phyloP scores from a whole-genome alignment of 768 basidiomycete species.

The Rhodosporidiobolus sp. region DNA sequence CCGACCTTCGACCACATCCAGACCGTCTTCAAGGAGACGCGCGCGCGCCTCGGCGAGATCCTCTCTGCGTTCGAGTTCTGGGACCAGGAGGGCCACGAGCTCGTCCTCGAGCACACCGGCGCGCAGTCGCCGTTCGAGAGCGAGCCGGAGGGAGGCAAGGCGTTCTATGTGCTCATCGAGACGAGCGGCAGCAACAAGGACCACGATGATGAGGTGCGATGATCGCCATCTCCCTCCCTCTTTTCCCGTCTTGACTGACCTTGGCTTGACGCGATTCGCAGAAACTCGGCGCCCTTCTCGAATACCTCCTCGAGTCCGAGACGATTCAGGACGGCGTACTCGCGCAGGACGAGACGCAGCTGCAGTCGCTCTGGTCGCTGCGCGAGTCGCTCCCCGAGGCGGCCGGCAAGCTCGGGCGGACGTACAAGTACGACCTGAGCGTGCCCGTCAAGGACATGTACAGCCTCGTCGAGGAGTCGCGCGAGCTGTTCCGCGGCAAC shows the following conservation, averaged over 20 bases:
- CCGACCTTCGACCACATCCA: slow-evolving; percentile 82
- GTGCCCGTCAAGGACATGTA: slow-evolving; percentile 84
- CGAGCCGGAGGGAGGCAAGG: slow-evolving; percentile 72
- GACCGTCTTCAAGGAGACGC: slow-evolving; percentile 75
- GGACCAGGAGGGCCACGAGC: slow-evolving; percentile 77
- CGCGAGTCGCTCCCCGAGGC: slow-evolving; percentile 91
- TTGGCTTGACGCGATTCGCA: slow-evolving; percentile 47
- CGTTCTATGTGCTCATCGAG: slow-evolving; percentile 83
- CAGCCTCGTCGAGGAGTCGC: slow-evolving; percentile 74
- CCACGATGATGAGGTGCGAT: slow-evolving; percentile 81
- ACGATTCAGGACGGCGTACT: slow-evolving; percentile 85
- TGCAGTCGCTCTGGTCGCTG: slow-evolving; percentile 82
- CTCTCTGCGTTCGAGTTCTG: slow-evolving; percentile 97
- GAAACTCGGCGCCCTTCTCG: slow-evolving; percentile 81
- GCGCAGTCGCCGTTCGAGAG: slow-evolving; percentile 70
- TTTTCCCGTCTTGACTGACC: background rate
- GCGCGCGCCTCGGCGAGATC: slow-evolving; percentile 82
- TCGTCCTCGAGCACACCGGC: slow-evolving; percentile 62
- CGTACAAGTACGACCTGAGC: slow-evolving; percentile 86
- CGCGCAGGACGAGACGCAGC: slow-evolving; percentile 85
- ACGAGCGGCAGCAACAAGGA: slow-evolving; percentile 89
- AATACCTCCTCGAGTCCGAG: slow-evolving; percentile 67
- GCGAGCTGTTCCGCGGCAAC: slow-evolving; percentile 60
- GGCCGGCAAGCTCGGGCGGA: slow-evolving; percentile 85
- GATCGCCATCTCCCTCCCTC: background rate